A percentile compares a stretch with the other conserved stretches of the same genome.
Conservation (phyloP, 495 filamentous ascomycete species). For the Penicillium daleae region DNA sequence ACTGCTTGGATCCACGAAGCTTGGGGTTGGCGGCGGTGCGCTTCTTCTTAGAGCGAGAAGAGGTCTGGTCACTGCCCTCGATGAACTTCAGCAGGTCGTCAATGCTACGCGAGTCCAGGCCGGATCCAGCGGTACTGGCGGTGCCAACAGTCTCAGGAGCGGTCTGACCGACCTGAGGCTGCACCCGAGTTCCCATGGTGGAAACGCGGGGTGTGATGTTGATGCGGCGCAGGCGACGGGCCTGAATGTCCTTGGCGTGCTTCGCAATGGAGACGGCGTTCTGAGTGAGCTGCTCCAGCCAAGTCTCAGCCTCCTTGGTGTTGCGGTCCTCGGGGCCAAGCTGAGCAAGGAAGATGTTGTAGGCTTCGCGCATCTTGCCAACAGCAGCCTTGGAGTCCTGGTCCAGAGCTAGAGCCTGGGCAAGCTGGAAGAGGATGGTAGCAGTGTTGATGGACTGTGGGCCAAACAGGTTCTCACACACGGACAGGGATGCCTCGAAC, state of each 20-base stretch:
- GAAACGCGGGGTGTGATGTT: constrained; percentile 58
- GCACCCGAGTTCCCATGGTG: constrained; percentile 53
- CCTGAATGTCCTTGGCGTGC: constrained; percentile 83
- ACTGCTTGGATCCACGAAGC: constrained; percentile 56
- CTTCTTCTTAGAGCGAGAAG: constrained; percentile 65
- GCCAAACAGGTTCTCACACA: constrained; percentile 87
- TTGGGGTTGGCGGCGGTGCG: constrained; percentile 72
- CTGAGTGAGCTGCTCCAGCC: constrained; percentile 94
- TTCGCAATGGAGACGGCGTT: constrained; percentile 93
- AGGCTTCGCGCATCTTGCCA: constrained; percentile 88
- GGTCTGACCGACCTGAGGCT: constrained; percentile 59
- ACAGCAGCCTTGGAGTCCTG: constrained; percentile 90
- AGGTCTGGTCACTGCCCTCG: constrained; percentile 67
- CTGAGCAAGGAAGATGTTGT: constrained; percentile 86
- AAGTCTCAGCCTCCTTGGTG: constrained; percentile 90
- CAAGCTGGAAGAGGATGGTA: constrained; percentile 95
- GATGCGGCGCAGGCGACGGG: constrained; percentile 65
- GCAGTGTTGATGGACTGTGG: constrained; percentile 87
- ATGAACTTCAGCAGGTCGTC: constrained; percentile 89
- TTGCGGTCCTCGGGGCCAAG: constrained; percentile 89
- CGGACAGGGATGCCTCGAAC: constrained; percentile 89
- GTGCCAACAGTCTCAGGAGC: constrained; percentile 48
- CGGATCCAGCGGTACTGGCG: constrained; percentile 34
- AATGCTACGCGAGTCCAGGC: constrained; percentile 73
- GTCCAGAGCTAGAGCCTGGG: constrained; percentile 91